These are phyloP conservation scores for Podospora bellae-mahoneyi DNA, from an alignment of 495 filamentous ascomycete genomes.

Conservation along the genomic window DNA sequence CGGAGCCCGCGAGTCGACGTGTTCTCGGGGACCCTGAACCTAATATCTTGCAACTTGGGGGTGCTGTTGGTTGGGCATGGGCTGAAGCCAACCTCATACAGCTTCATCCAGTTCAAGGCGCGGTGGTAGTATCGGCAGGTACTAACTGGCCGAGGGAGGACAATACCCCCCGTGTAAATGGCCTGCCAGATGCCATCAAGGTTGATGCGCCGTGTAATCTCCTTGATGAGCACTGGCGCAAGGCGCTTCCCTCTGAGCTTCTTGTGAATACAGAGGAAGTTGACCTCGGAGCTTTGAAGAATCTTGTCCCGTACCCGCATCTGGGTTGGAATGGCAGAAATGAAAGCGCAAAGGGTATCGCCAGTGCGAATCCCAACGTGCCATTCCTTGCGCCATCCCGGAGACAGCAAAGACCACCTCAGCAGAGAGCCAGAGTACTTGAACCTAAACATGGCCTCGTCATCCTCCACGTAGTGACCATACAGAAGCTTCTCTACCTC, in stretches of 20 bases:
- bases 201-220: slow-evolving; percentile 90
- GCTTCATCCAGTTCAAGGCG: slow-evolving; percentile 88
- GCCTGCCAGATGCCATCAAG: slow-evolving; percentile 81
- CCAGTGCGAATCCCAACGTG: slow-evolving; percentile 86
- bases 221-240: slow-evolving; percentile 90
- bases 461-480: slow-evolving; percentile 94
- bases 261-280: slow-evolving; percentile 97
- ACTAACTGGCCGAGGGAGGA: slow-evolving; percentile 84
- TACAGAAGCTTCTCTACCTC: slow-evolving; percentile 87
- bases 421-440: slow-evolving; percentile 87
- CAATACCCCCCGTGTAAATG: slow-evolving; percentile 87
- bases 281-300: slow-evolving; percentile 83
- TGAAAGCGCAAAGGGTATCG: slow-evolving; percentile 87
- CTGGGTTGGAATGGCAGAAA: slow-evolving; percentile 81
- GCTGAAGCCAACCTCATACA: slow-evolving; percentile 89
- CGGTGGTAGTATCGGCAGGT: slow-evolving; percentile 95
- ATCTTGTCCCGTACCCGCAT: slow-evolving; percentile 73
- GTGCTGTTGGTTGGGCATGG: slow-evolving; percentile 77
- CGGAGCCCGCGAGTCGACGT: slow-evolving; percentile 72
- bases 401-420: slow-evolving; percentile 89
- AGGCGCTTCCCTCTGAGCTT: slow-evolving; percentile 91
- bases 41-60: slow-evolving; percentile 71
- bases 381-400: slow-evolving; percentile 95
- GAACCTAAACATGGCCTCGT: slow-evolving; percentile 95
- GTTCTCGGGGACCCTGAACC: slow-evolving; percentile 69